Percentiles rank a stretch among this genome's conserved stretches.
Evolutionary conservation across 768 basidiomycete species (phyloP).

Genomic region (Hemileccinum rubropunctum): DNA sequence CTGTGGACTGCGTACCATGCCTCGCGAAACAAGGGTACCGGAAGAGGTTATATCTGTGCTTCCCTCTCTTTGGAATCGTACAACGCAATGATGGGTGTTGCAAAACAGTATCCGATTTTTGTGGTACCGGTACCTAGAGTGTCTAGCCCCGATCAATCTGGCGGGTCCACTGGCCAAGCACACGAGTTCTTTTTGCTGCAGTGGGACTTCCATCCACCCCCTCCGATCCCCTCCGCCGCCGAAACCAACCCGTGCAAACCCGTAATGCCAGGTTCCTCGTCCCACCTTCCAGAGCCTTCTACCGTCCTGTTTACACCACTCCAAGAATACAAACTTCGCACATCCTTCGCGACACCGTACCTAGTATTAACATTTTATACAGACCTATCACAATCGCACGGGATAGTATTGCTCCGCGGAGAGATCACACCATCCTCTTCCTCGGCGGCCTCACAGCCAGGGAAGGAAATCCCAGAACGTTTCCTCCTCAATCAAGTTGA

Average conservation of each 20-base stretch:
- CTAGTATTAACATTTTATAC: slow-evolving; percentile 90
- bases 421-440: slow-evolving; percentile 77
- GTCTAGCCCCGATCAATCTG: slow-evolving; percentile 23
- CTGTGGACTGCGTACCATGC: slow-evolving; percentile 92
- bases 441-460: slow-evolving; percentile 34
- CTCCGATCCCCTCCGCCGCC: slow-evolving; percentile 51
- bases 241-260: slow-evolving; percentile 45
- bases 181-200: slow-evolving; percentile 86
- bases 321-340: slow-evolving; percentile 86
- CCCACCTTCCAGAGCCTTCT: slow-evolving; percentile 51
- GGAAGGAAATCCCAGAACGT: slow-evolving; percentile 22
- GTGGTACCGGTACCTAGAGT: slow-evolving; percentile 76
- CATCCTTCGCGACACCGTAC: slow-evolving; percentile 86
- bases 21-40: slow-evolving; percentile 74
- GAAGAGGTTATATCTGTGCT: slow-evolving; percentile 84
- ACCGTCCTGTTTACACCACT: slow-evolving; percentile 92
- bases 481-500: slow-evolving; percentile 76
- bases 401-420: slow-evolving; percentile 82
- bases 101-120: slow-evolving; percentile 70
- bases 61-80: slow-evolving; percentile 73
- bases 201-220: slow-evolving; percentile 82
- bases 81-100: slow-evolving; percentile 61
- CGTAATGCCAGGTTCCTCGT: slow-evolving; percentile 17
- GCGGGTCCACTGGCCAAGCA: slow-evolving; percentile 37
- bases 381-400: slow-evolving; percentile 78